Percentiles rank a stretch among this genome's conserved stretches.
phyloP scores from a whole-genome alignment of 768 basidiomycete genomes.

The Boletus tylopilopsis region DNA sequence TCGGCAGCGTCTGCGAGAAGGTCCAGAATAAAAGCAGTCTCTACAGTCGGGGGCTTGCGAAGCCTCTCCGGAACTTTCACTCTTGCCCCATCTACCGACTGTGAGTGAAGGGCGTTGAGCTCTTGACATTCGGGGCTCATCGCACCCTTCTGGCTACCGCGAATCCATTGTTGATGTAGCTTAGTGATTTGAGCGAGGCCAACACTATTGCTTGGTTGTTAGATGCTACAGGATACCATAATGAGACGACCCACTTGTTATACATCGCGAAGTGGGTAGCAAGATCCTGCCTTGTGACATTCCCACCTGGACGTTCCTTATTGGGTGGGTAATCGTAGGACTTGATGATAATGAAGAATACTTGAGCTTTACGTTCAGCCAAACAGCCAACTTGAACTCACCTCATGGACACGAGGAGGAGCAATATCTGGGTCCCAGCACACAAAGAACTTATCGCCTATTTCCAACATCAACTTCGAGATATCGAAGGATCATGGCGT shows the following conservation, averaged over 20 bases:
- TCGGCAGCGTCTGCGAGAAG: conserved; percentile 45
- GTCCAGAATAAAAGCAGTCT: conserved; percentile 49
- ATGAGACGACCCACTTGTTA: conserved; percentile 44
- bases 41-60: conserved; percentile 41
- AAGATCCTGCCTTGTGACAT: conserved; percentile 53
- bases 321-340: conserved; percentile 67
- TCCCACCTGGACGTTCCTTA: conserved; percentile 46
- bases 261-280: conserved; percentile 64
- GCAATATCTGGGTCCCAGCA: conserved; percentile 67
- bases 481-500: not conserved
- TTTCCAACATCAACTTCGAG: not conserved
- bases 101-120: conserved; percentile 66
- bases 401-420: conserved; percentile 52
- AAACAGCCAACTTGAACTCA: conserved; percentile 17
- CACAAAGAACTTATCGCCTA: conserved; percentile 65
- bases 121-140: conserved; percentile 65
- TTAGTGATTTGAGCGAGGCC: conserved; percentile 54
- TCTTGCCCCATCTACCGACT: conserved; percentile 62
- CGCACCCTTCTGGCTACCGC: conserved; percentile 51
- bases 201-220: conserved; percentile 35
- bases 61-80: conserved; percentile 37
- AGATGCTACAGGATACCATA: not conserved
- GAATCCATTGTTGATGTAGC: conserved; percentile 59
- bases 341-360: conserved; percentile 27
- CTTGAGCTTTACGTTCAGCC: not conserved